Conservation (phyloP, 2,329 filamentous ascomycete species). For the Ophiosphaerella herpotricha region DNA sequence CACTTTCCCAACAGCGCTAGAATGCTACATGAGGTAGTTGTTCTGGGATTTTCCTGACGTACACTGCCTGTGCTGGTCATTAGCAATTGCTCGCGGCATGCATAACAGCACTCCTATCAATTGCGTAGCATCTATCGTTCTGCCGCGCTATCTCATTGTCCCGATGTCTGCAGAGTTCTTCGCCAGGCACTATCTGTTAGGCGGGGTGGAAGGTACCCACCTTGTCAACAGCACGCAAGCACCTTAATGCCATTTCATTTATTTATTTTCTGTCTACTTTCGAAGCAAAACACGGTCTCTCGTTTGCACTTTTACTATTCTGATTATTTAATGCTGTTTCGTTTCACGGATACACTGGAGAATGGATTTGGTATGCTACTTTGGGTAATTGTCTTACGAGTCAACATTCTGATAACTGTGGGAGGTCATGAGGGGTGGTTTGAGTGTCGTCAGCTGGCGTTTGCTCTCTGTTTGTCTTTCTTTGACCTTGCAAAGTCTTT, state of each 20-base stretch:
- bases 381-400: no score
- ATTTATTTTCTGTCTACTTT: slow-evolving; percentile 4
- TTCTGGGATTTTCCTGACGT: slow-evolving; percentile 5
- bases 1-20: not conserved
- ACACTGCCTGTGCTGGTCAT: slow-evolving; percentile 41
- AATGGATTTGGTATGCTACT: no score
- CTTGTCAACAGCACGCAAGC: not conserved
- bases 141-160: slow-evolving; percentile 15
- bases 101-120: slow-evolving; percentile 29
- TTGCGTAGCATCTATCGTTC: slow-evolving; percentile 37
- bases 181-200: slow-evolving; percentile 11
- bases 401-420: no score
- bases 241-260: not conserved
- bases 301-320: slow-evolving; percentile 14
- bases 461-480: no score
- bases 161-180: slow-evolving; percentile 23
- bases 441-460: no score
- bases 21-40: not conserved
- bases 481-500: no score
- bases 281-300: slow-evolving; percentile 6
- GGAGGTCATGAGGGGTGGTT: no score
- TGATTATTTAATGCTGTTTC: slow-evolving; percentile 6
- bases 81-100: slow-evolving; percentile 31
- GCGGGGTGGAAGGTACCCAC: slow-evolving; percentile 5
- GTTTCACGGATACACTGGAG: no score